Evolutionary conservation across 371 early-diverging fungal species (phyloP), one percentile per base, ranked within the genome.

Genomic region (Apophysomyces sp.): DNA sequence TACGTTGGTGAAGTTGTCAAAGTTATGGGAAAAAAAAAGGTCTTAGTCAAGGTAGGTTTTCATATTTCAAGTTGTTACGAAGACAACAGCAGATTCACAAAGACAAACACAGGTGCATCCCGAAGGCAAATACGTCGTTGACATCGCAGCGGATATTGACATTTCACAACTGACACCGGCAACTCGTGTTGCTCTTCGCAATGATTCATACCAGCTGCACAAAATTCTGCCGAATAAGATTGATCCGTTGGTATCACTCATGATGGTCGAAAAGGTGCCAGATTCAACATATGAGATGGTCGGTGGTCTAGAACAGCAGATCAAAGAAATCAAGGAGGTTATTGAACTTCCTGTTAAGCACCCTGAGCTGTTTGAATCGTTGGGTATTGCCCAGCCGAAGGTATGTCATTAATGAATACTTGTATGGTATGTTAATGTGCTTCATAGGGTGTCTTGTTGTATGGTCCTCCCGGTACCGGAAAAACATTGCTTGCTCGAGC

Each of bases 201-300:
- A 94, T 69, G 99, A 99, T 76, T 90, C 94, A 72, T 99, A 99
- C 75, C 97, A 98, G 78, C 97, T 99, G 60, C 97, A 98, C 71
- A 92, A 98, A 64, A 98, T 99, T n/a, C 84, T 99, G 32, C 99
- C 99, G 52, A 97, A 99, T 74, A 98, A 97, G 81, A 99, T 99
- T 66, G 99, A 99, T 80, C 95, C 99, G 31, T 91, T 98, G 16
- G 99, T 99, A 18, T 99, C 99, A 15, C 95, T 99, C 87, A 99
- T 99, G 99, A 99, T 99, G 84, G 99, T 99, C 63, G 99, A 99
- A 78, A 99, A 99, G 75, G 99, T 98, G 76, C 99, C 99, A 3
- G 99, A 99, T 80, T 98, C 99, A 24, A 99, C 99, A 0, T 99
- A 99, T 68, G 83, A 91, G 60, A 99, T 99, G 84, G 98, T 99